Evolutionary conservation across 352 stramenopile species (phyloP), one percentile per base, ranked within the genome.

Genomic region (Phytophthora sp.): DNA sequence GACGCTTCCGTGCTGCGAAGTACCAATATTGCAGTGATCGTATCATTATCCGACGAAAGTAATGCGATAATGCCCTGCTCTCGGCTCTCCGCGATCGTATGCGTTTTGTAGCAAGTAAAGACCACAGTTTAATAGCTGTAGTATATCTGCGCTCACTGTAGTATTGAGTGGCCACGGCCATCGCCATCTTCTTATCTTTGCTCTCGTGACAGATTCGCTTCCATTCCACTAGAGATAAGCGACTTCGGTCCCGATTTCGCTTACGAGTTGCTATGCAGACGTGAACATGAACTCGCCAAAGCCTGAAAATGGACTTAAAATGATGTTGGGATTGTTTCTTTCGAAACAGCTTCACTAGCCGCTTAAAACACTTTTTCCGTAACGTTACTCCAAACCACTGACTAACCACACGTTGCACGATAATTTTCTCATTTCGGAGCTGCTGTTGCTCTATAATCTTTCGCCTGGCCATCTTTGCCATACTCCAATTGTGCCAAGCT

Each of bases 291-390:
- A 78, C 20, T 7, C 49, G 30, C 20, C 76, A 66, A 16, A 62
- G 36, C 9, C 49, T 63, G 12, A 85, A 73, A 8, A 65, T 26
- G 2, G 16, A 39, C 8, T 56, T 60, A 9, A 71, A 18, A 1
- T 18, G 49, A 9, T 39, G 24, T 29, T 74, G 62, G 11, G 41
- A 13, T 0, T 59, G 53, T n/a, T 83, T 85, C 61, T 73, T 81
- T 13, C 70, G 70, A 31, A 82, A 85, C 9, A 85, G 59, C 35
- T 73, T 79, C 18, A 81, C 60, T 16, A 85, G 62, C 44, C 74
- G 72, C 4, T 63, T 66, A 7, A 73, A 71, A 53, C 77, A 85
- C 7, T 45, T 55, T 21, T 66, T 78, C 42, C 72, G 66, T 29
- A 80, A 55, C 18, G 46, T 69, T 18, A 73, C 41, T 7, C 66